phyloP scores from a whole-genome alignment of 2,329 filamentous ascomycete genomes.

The Penicillium sp. region DNA sequence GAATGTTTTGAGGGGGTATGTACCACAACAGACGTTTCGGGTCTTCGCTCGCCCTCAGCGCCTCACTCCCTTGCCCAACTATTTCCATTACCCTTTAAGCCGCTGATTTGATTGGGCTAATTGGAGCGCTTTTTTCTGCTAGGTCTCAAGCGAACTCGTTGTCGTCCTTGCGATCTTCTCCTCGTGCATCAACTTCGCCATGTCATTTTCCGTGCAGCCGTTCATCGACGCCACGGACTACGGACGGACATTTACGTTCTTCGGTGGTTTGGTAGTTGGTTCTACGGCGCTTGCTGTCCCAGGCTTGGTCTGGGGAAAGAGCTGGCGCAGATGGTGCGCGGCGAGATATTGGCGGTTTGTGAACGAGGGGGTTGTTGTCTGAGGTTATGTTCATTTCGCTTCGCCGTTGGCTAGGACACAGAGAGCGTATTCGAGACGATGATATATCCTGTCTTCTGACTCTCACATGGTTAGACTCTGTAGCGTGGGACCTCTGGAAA shows the following conservation, averaged over 20 bases:
- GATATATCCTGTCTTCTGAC: too few species aligned
- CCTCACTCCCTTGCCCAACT: too few species aligned
- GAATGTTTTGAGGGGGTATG: constrained; percentile 40
- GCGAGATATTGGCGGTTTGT: constrained; percentile 33
- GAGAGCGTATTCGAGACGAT: too few species aligned
- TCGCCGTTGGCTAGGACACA: too few species aligned
- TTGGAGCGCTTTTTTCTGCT: too few species aligned
- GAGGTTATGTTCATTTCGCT: too few species aligned
- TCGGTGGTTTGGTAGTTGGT: constrained; percentile 36
- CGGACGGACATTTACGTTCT: constrained; percentile 41
- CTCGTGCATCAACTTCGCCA: constrained; percentile 40
- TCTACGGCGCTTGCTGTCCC: constrained; percentile 33
- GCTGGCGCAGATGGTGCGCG: constrained; percentile 36
- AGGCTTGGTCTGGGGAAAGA: constrained; percentile 40
- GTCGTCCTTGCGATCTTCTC: constrained; percentile 45
- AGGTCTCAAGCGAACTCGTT: constrained; percentile 46
- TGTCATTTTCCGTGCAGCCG: constrained; percentile 46
- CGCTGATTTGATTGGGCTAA: too few species aligned
- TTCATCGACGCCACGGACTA: constrained; percentile 45
- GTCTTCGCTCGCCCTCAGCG: too few species aligned
- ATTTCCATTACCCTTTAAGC: too few species aligned
- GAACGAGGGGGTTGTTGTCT: constrained; percentile 21
- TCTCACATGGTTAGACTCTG: too few species aligned
- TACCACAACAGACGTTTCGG: too few species aligned
- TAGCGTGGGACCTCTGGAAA: too few species aligned